Evolutionary conservation across 2,329 filamentous ascomycete species (phyloP), one percentile per base, ranked within the genome.

Genomic region (Fusarium avenaceum): DNA sequence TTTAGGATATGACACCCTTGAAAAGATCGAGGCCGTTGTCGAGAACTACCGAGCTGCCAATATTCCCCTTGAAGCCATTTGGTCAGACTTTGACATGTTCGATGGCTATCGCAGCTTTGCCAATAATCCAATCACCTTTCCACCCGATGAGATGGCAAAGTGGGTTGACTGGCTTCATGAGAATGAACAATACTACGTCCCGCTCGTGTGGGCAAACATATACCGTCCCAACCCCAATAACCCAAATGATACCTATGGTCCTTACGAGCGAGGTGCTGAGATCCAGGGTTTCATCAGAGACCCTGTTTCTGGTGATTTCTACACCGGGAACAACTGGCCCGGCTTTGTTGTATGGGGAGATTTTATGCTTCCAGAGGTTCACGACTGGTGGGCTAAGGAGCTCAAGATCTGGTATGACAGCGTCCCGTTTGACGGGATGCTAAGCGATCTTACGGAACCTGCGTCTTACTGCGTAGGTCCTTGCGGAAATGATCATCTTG

Each of bases 61-160:
- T 4, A 58, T 58, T 10, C 55, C 55, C 0, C 49, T 58, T 7
- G 55, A 53, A 47, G 55, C 48, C 14, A 58, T 58, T 11, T 58
- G 55, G 55, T 58, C 55, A 42, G 55, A 58, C 28, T 58, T 58
- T 15, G 55, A 58, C 48, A 58, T 58, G 55, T 58, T 58, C 26
- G 55, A 58, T 30, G 55, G 55, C 32, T 58, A 46, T 30, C 48
- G 55, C 32, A 58, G 55, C 39, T 58, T 58, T 11, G 55, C 46
- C 20, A 58, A 54, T 11, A 58, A 58, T 14, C 55, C 55, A 10
- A 14, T 58, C 2, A 58, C 55, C 8, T 58, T 58, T 24, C 55
- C 55, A 5, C 55, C 55, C 3, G 24, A 54, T 20, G 48, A 22
- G 9, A 52, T 52, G 49, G 11, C 26, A 4, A 24, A 52, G 15